Base-by-base conservation (phyloP, 2,329 filamentous ascomycete genomes). In the Pseudopithomyces maydicus region DNA sequence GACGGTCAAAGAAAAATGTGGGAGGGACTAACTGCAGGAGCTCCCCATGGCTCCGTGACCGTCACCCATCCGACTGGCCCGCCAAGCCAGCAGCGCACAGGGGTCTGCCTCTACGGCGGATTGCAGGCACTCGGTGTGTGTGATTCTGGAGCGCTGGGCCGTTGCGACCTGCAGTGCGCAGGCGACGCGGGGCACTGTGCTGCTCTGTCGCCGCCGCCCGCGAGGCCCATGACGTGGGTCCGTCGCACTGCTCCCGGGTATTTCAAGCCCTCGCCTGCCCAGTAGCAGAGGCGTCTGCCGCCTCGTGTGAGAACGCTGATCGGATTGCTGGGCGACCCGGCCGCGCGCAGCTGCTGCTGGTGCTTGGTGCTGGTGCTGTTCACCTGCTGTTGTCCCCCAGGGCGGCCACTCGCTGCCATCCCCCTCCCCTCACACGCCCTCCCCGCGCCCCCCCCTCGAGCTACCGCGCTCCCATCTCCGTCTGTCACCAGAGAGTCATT, bases 291-390 rank as follows among this genome's bases (percentile, higher is more conserved):
- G 62, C 55, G 61, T 57, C 57, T 58, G 57, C 42, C 66, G 54
- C 70, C 68, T 58, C 70, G 70, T 72, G 70, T 72, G 70, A 67
- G 58, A 58, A 51, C 52, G 63, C 62, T 57, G 60, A 56, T 63
- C 59, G 46, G 50, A 55, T 54, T 52, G 54, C 60, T 69, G 67
- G 68, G 61, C 55, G 58, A 44, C 26, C 26, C 26, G 26, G 5
- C 26, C 26, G 26, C 26, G 54, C 35, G 36, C 33, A 44, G 47
- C 56, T 50, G 49, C 51, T 49, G 55, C 26, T 29, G 26, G 4
- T 4, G 4, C 26, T 29, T 4, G 5, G 26, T 29, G 5, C 26
- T 5, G 4, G 5, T 29, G 26, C 26, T 29, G 26, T 29, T 29
- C 26, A 29, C 4, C 26, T 8, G 26, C 26, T 29, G 26, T 29